Evolutionary conservation across 2,329 filamentous ascomycete species (phyloP).

Genomic region (Diaporthe caulivora): DNA sequence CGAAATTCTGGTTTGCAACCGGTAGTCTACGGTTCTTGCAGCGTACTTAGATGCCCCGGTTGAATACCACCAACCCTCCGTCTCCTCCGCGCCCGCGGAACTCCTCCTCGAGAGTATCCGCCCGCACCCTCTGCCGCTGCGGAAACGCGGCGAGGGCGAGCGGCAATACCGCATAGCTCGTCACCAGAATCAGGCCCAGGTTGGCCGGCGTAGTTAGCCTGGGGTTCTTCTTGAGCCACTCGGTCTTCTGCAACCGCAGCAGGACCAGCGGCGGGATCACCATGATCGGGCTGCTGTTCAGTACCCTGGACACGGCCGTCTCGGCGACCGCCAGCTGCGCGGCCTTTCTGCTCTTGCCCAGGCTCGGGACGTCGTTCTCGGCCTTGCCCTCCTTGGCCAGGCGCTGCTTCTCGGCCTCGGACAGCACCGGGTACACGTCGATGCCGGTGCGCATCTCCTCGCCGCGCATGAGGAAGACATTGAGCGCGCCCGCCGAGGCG

Average conservation of each 20-base stretch:
- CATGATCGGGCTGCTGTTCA: conserved; percentile 98
- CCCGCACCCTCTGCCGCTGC: conserved; percentile 85
- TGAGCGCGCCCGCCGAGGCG: conserved; percentile 88
- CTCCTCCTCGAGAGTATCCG: conserved; percentile 82
- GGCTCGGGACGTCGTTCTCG: conserved; percentile 74
- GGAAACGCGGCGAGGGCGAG: conserved; percentile 93
- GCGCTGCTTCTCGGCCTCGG: conserved; percentile 74
- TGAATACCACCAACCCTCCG: conserved; percentile 91
- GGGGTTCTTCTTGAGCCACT: conserved; percentile 84
- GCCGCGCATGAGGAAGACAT: conserved; percentile 97
- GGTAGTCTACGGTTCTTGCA: background rate
- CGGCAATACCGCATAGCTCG: conserved; percentile 89
- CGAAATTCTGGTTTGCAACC: background rate
- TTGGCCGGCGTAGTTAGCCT: conserved; percentile 85
- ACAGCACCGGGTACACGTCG: conserved; percentile 87
- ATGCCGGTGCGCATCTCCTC: conserved; percentile 96
- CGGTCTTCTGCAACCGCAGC: conserved; percentile 84
- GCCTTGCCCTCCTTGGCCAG: conserved; percentile 69
- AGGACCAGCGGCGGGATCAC: conserved; percentile 90
- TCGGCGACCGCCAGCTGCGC: conserved; percentile 91
- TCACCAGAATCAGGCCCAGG: conserved; percentile 85
- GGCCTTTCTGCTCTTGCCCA: conserved; percentile 90
- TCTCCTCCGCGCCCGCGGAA: conserved; percentile 86
- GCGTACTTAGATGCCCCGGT: conserved; percentile 81
- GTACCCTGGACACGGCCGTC: conserved; percentile 89